These are phyloP conservation scores for Ceratocystis cubensis DNA, from an alignment of 2,329 filamentous ascomycete genomes.

Conservation along the genomic window DNA sequence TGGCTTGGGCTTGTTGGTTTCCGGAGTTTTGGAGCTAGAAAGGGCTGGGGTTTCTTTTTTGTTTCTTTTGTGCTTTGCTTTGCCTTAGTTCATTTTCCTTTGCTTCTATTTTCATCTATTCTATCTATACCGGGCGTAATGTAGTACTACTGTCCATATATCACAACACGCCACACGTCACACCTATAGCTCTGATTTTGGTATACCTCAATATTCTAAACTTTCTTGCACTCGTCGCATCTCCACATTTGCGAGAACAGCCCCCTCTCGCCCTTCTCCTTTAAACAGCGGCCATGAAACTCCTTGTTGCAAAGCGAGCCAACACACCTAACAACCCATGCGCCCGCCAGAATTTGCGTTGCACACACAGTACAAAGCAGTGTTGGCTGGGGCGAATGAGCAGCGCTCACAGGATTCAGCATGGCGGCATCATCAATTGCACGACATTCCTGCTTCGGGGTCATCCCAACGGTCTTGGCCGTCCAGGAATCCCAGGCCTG, in stretches of 20 bases:
- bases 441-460: background rate
- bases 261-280: slow-evolving; percentile 13
- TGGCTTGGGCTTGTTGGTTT: slow-evolving; percentile 9
- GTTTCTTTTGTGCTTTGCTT: slow-evolving; percentile 1
- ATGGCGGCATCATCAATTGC: background rate
- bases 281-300: slow-evolving; percentile 17
- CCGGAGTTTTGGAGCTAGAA: slow-evolving; percentile 12
- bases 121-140: slow-evolving; percentile 6
- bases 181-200: background rate
- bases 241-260: slow-evolving; percentile 17
- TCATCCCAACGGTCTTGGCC: background rate
- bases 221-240: slow-evolving; percentile 11
- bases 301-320: background rate
- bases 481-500: slow-evolving; percentile 27
- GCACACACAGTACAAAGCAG: slow-evolving; percentile 4
- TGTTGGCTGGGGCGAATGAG: background rate
- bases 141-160: slow-evolving; percentile 16
- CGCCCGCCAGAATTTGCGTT: slow-evolving; percentile 4
- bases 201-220: background rate
- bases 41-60: slow-evolving; percentile 6
- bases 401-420: background rate
- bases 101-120: slow-evolving; percentile 6
- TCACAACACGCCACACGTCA: background rate
- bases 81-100: slow-evolving; percentile 1
- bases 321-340: slow-evolving; percentile 15